Base-by-base conservation (phyloP, 2,329 filamentous ascomycete genomes). In the Orbilia ellipsospora region DNA sequence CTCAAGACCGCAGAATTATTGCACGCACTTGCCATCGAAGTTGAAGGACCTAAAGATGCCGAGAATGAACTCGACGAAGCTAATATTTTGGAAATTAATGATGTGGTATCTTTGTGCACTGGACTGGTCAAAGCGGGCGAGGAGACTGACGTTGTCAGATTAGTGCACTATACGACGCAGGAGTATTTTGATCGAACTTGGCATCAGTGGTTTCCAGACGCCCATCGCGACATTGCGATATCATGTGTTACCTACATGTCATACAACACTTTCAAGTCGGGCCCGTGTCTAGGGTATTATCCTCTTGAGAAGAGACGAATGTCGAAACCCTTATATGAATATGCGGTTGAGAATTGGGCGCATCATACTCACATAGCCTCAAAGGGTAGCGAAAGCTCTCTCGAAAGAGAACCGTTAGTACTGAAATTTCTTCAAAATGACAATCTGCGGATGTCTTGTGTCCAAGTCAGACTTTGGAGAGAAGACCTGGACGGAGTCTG, bases 81-180 rank as follows among this genome's bases (percentile, higher is more conserved):
- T 8, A 60, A 68, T 13, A 1, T 68, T 18, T 28, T 54, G 2
- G 55, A 68, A 15, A 0, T 54, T 13, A 20, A 52, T 13, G n/a
- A 52, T 31, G 61, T 68, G 16, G 28, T 54, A 10, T 68, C 64
- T 40, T 28, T 52, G 1, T 68, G 64, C 36, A 42, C 45, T 18
- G 64, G 64, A 8, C 23, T 68, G 15, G 31, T 68, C 26, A 45
- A 44, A 4, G 28, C 61, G 12, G 45, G 52, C 20, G 55, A 61
- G 20, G 45, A 61, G 4, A 61, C 42, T 26, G 15, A 54, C 10
- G 28, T 61, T 10, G 16, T 61, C 28, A 23, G 55, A 59, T n/a
- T 68, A 28, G 55, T 68, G 2, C 64, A 68, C 28, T 68, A 42
- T 54, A 68, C 64, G 16, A 55, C 64, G 4, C 64, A 68, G 15